A percentile compares a stretch with the other conserved stretches of the same genome.
Conservation (phyloP, 2,329 filamentous ascomycete species). For the Colletotrichum lupini region DNA sequence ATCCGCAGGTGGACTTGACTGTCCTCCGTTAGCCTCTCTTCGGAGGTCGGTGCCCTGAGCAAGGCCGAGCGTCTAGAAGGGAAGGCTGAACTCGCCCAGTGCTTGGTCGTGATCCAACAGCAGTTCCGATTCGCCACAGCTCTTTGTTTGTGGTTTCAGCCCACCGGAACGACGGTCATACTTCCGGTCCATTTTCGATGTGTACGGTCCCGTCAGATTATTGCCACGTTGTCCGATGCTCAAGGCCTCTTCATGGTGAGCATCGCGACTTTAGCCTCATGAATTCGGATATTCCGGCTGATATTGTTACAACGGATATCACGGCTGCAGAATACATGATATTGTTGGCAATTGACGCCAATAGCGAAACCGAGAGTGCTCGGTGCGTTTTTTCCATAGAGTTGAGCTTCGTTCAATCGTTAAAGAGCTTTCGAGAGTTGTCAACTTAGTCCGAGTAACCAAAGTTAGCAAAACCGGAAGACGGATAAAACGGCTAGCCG, state of each 20-base stretch:
- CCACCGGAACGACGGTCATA: background rate
- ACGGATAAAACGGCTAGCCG: too few species aligned
- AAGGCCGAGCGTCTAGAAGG: background rate
- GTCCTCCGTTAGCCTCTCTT: too few species aligned
- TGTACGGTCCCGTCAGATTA: background rate
- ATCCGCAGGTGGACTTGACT: background rate
- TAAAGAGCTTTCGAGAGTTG: too few species aligned
- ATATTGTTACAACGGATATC: background rate
- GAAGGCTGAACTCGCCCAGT: background rate
- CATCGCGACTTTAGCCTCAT: background rate
- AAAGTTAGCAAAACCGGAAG: too few species aligned
- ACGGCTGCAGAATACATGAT: background rate
- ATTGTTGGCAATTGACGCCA: background rate
- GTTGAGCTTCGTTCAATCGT: too few species aligned
- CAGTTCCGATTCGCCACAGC: slow-evolving; percentile 21
- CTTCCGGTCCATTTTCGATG: background rate
- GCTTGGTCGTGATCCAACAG: background rate
- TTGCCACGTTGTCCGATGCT: background rate
- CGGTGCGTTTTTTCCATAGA: background rate
- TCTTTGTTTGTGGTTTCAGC: background rate
- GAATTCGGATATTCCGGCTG: background rate
- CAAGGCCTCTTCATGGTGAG: background rate
- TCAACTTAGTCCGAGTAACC: too few species aligned
- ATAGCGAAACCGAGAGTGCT: background rate
- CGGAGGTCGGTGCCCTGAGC: background rate